Conservation (phyloP, 352 stramenopile genomes). For the Pythium monospermum region DNA sequence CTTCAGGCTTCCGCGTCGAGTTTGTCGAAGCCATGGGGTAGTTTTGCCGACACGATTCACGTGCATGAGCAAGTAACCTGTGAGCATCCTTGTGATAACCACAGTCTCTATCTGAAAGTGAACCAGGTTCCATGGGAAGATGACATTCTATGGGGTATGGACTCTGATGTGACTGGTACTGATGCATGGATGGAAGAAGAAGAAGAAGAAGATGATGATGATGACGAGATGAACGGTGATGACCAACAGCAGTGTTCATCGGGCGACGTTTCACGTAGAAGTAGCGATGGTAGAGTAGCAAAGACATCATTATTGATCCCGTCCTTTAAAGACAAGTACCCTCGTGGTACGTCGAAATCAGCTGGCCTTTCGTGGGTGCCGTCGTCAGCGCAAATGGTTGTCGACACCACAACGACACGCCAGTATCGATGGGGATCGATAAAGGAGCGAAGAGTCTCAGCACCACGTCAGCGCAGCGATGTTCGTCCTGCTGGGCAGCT, state of each 20-base stretch:
- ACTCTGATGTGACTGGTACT: conserved; percentile 33
- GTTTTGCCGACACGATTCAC: too few relatives aligned
- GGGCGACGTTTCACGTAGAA: background rate
- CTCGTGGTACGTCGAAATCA: conserved; percentile 9
- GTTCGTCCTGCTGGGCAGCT: conserved; percentile 4
- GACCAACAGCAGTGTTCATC: conserved; percentile 2
- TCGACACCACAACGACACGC: conserved; percentile 73
- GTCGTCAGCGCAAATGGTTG: conserved; percentile 25
- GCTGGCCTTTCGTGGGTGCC: conserved; percentile 25
- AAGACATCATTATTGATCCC: conserved; percentile 1
- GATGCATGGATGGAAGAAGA: conserved; percentile 37
- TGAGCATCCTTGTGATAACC: conserved; percentile 22
- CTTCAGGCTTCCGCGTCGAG: conserved; percentile 52
- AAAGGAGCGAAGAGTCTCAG: too few relatives aligned
- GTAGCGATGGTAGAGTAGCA: background rate
- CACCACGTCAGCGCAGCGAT: background rate
- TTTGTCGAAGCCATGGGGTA: conserved; percentile 46
- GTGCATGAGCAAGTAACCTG: conserved; percentile 9
- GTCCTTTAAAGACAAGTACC: conserved; percentile 25
- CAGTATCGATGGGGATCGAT: conserved; percentile 74
- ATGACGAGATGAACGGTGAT: background rate
- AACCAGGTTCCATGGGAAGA: conserved; percentile 81
- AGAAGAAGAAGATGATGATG: conserved; percentile 28
- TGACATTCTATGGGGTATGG: conserved; percentile 72
- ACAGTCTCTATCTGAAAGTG: conserved; percentile 75